phyloP scores from a whole-genome alignment of 306 rosid species.

The Erythrophleum fordii region DNA sequence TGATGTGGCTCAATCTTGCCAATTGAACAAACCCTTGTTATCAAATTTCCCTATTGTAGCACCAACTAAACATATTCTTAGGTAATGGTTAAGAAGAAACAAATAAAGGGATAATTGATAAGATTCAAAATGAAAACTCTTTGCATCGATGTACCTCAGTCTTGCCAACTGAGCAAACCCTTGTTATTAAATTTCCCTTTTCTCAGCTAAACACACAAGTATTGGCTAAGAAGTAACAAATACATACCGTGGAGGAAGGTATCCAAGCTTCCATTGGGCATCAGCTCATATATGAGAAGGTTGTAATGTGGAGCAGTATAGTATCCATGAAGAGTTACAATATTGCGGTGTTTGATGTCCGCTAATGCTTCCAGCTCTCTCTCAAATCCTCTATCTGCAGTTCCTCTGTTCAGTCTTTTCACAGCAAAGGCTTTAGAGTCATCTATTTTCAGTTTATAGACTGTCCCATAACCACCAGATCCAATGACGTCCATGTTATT shows the following conservation, averaged over 20 bases:
- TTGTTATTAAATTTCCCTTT: not conserved
- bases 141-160: not conserved
- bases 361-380: slow-evolving; percentile 94
- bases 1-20: not conserved
- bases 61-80: too few species aligned
- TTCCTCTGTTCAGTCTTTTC: slow-evolving; percentile 78
- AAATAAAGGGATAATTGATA: too few species aligned
- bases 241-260: slow-evolving; percentile 65
- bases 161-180: not conserved
- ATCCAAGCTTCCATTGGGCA: slow-evolving; percentile 93
- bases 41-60: too few species aligned
- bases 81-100: too few species aligned
- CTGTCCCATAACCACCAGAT: slow-evolving; percentile 83
- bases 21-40: not conserved
- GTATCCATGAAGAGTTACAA: slow-evolving; percentile 88
- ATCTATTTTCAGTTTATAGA: slow-evolving; percentile 63
- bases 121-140: too few species aligned
- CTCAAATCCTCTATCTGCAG: slow-evolving; percentile 81
- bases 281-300: slow-evolving; percentile 82
- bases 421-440: slow-evolving; percentile 78
- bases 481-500: slow-evolving; percentile 83
- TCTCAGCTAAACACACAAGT: not conserved
- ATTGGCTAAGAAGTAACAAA: not conserved
- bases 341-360: slow-evolving; percentile 86
- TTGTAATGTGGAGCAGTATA: slow-evolving; percentile 79